Conservation (phyloP, 805 yeast genomes). For the Jamesozyma jinghongensis region DNA sequence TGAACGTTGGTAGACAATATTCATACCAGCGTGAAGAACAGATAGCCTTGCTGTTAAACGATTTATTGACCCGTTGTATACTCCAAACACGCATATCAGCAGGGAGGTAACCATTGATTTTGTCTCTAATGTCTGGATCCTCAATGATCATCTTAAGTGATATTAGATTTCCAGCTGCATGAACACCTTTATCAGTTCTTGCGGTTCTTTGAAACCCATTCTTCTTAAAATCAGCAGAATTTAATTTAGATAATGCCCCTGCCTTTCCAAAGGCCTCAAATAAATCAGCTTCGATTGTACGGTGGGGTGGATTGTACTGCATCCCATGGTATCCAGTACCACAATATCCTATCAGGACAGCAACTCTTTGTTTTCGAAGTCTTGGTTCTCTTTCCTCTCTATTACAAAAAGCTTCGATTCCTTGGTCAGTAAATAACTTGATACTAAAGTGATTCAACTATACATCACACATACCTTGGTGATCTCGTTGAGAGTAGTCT, state of each 20-base stretch:
- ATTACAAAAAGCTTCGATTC: too few relatives aligned
- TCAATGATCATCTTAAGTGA: constrained; percentile 78
- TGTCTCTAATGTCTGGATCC: constrained; percentile 48
- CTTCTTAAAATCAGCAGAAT: constrained; percentile 80
- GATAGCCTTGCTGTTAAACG: constrained; percentile 81
- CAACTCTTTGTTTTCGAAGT: constrained; percentile 85
- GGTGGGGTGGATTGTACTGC: constrained; percentile 82
- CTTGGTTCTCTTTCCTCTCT: constrained; percentile 24
- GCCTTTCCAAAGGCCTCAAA: constrained; percentile 76
- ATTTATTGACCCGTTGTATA: constrained; percentile 66
- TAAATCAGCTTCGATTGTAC: constrained; percentile 83
- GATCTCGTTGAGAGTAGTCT: too few relatives aligned
- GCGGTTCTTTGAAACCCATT: constrained; percentile 81
- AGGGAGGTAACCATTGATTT: constrained; percentile 62
- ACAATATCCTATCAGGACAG: constrained; percentile 84
- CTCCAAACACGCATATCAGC: constrained; percentile 84
- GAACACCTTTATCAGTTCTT: constrained; percentile 92
- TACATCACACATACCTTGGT: constrained; percentile 8
- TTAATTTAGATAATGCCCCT: constrained; percentile 81
- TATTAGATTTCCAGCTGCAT: constrained; percentile 91
- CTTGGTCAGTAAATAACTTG: too few relatives aligned
- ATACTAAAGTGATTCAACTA: too few relatives aligned
- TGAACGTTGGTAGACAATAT: constrained; percentile 77
- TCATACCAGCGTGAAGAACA: constrained; percentile 85
- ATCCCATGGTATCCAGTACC: constrained; percentile 96